Base-by-base conservation (phyloP, 2,329 filamentous ascomycete species). In the Aspergillus sp. region DNA sequence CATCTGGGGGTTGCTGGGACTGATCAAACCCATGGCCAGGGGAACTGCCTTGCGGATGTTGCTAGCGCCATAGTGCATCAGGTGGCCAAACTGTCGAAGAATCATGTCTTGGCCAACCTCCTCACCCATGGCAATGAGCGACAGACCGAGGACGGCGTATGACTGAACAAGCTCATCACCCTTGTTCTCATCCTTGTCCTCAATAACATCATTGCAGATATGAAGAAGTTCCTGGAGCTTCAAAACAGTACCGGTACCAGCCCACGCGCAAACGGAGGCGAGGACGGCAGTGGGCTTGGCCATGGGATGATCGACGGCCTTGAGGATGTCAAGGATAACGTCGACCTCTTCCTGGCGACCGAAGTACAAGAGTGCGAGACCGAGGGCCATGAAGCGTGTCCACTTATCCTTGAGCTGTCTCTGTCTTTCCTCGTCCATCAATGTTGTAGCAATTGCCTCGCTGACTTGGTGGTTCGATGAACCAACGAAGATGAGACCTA, bases 81-180 rank as follows among this genome's bases (percentile, higher is more conserved):
- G 77, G 67, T 98, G 93, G 39, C 90, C 93, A 59, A 98, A 97
- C 62, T 96, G 93, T 46, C 93, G 86, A 33, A 98, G 78, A 8
- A 97, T 90, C 93, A 98, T 98, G 64, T 98, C 93, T 66, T 98
- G 93, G 5, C 94, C 94, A 44, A 98, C 85, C 47, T 98, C 94
- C 66, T 98, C 93, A 48, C 93, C 93, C 93, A 98, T 98, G 11
- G 91, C 86, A 45, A 98, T 93, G 43, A 98, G 75, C 9, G 89
- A 91, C 46, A 98, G 83, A 57, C 93, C 94, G 45, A 98, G 79
- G 3, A 98, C 91, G 44, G 93, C 93, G 62, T 98, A 98, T 4
- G 90, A 87, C 67, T 98, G 94, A 37, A 96, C 82, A 43, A 98
- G 77, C 70, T 97, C 91, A 54, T 97, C 91, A 27, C 89, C 89